Conservation (phyloP, 139 green algal genomes). For the Zygnema circumcarinatum region DNA sequence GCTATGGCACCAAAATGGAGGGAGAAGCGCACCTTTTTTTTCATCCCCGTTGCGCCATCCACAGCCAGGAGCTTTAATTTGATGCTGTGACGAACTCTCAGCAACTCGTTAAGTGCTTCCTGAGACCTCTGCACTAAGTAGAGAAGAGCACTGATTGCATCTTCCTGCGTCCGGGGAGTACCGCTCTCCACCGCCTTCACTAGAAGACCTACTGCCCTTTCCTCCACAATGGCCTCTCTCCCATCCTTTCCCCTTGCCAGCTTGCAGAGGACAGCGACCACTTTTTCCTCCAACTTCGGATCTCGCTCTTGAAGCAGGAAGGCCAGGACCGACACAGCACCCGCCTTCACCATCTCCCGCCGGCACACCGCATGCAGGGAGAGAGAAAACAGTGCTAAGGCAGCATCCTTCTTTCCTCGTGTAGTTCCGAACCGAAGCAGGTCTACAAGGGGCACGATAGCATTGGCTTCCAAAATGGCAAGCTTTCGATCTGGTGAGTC, state of each 20-base stretch:
- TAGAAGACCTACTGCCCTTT: conserved; percentile 28
- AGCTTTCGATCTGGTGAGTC: conserved; percentile 8
- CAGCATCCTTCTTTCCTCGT: conserved; percentile 47
- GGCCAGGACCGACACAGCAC: conserved; percentile 33
- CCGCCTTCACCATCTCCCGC: conserved; percentile 30
- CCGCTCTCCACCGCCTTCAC: conserved; percentile 46
- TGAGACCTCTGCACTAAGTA: too few relatives aligned
- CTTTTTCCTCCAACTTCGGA: too few relatives aligned
- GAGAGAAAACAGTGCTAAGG: conserved; percentile 35
- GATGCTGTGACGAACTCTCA: too few relatives aligned
- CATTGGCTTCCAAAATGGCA: neutral
- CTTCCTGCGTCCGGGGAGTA: conserved; percentile 19
- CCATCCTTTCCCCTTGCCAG: too few relatives aligned
- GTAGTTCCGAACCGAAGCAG: conserved; percentile 32
- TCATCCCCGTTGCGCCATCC: too few relatives aligned
- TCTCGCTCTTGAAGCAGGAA: too few relatives aligned
- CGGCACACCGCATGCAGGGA: conserved; percentile 9
- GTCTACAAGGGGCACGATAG: conserved; percentile 33
- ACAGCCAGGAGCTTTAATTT: too few relatives aligned
- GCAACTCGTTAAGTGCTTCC: too few relatives aligned
- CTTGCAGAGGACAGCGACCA: too few relatives aligned
- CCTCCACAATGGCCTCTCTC: too few relatives aligned
- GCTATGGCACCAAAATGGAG: too few relatives aligned
- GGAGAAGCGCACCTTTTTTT: too few relatives aligned
- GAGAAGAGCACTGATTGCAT: conserved; percentile 38